Percentiles rank a stretch among this genome's conserved stretches.
phyloP scores from a whole-genome alignment of 805 yeast genomes.

The Metschnikowia colocasiae region DNA sequence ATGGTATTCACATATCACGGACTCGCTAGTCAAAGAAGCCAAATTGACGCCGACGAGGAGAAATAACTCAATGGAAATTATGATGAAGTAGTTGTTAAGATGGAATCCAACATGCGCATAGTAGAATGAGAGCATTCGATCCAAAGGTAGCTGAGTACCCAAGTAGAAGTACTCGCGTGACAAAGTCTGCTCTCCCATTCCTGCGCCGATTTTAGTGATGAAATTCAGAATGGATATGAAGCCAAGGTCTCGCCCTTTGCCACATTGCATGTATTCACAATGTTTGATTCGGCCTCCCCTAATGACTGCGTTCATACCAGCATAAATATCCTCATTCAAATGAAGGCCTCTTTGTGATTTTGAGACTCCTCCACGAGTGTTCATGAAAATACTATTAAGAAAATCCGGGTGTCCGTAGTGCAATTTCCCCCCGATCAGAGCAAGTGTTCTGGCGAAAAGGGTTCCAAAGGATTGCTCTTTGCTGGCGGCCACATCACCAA shows the following conservation, averaged over 20 bases:
- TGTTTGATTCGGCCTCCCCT: constrained; percentile 89
- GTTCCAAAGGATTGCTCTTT: constrained; percentile 90
- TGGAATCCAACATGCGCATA: constrained; percentile 89
- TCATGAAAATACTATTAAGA: constrained; percentile 70
- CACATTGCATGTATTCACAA: constrained; percentile 86
- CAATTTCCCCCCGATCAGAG: constrained; percentile 80
- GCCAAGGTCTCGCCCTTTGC: constrained; percentile 87
- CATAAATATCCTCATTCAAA: constrained; percentile 83
- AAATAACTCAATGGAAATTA: constrained; percentile 68
- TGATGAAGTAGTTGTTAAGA: constrained; percentile 74
- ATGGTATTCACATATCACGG: constrained; percentile 65
- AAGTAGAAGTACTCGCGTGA: constrained; percentile 79
- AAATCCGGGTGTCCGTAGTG: constrained; percentile 92
- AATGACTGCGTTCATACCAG: constrained; percentile 78
- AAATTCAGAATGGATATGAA: constrained; percentile 82
- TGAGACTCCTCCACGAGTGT: constrained; percentile 84
- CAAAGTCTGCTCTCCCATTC: constrained; percentile 89
- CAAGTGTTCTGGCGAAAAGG: constrained; percentile 74
- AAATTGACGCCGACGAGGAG: constrained; percentile 67
- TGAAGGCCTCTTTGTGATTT: constrained; percentile 85
- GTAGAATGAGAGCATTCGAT: constrained; percentile 76
- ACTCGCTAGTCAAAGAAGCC: constrained; percentile 69
- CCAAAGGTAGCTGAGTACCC: constrained; percentile 77
- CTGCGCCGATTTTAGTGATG: constrained; percentile 87
- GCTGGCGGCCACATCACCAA: constrained; percentile 90